Evolutionary conservation across 495 filamentous ascomycete genomes (phyloP).

Genomic region (Alectoria sarmentosa): DNA sequence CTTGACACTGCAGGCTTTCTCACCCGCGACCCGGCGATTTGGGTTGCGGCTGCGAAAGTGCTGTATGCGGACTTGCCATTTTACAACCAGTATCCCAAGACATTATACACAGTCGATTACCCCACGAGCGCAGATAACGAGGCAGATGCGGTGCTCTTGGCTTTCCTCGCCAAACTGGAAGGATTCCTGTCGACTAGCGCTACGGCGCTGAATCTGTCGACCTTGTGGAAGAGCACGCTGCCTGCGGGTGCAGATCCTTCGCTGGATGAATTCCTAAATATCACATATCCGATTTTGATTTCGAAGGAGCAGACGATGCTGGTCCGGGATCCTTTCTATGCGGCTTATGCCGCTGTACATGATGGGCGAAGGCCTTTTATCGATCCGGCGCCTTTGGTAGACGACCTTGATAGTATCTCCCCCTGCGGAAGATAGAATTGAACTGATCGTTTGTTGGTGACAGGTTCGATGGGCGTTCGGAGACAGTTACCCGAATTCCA

Average conservation of each 20-base stretch:
- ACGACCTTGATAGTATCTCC: neutral
- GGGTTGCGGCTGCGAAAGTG: conserved; percentile 39
- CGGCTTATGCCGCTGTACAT: conserved; percentile 32
- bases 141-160: conserved; percentile 32
- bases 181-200: conserved; percentile 34
- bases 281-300: conserved; percentile 46
- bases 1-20: conserved; percentile 39
- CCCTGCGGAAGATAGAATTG: neutral
- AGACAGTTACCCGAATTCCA: conserved; percentile 34
- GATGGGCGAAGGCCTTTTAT: conserved; percentile 46
- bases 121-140: conserved; percentile 27
- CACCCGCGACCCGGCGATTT: conserved; percentile 37
- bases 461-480: conserved; percentile 49
- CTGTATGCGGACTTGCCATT: conserved; percentile 41
- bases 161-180: conserved; percentile 37
- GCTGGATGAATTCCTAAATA: conserved; percentile 32
- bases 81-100: conserved; percentile 39
- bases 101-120: conserved; percentile 36
- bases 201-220: conserved; percentile 32
- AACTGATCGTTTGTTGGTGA: neutral
- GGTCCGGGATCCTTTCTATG: conserved; percentile 45
- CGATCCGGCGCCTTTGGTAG: conserved; percentile 43
- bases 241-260: conserved; percentile 28
- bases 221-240: conserved; percentile 36
- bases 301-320: conserved; percentile 45